Evolutionary conservation across 1,284 basidiomycete species (phyloP).

Genomic region (Puccinia sorghi): DNA sequence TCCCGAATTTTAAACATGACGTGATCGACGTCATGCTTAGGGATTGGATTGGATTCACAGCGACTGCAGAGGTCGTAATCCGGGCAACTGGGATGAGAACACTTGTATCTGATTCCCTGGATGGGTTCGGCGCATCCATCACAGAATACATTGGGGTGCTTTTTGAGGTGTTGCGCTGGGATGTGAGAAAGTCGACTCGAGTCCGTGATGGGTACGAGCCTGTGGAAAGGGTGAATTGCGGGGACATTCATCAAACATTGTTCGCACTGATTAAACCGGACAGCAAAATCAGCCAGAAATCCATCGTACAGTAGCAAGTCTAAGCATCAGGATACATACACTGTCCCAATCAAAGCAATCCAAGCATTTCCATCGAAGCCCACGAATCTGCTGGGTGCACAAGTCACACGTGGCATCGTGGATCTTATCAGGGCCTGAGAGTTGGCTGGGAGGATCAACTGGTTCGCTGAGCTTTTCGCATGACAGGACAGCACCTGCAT

Average conservation of each 20-base stretch:
- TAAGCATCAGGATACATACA: constrained; percentile 65
- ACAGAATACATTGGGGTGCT: constrained; percentile 52
- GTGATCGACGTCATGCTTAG: constrained; percentile 72
- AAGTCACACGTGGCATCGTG: constrained; percentile 72
- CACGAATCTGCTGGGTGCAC: constrained; percentile 66
- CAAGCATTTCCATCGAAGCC: constrained; percentile 68
- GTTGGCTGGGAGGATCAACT: background rate
- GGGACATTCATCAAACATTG: constrained; percentile 46
- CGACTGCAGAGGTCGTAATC: constrained; percentile 80
- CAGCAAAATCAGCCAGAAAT: background rate
- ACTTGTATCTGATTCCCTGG: constrained; percentile 65
- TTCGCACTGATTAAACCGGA: constrained; percentile 49
- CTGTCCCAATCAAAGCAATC: constrained; percentile 61
- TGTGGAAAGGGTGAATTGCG: constrained; percentile 52
- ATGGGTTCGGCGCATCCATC: constrained; percentile 53
- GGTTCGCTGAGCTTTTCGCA: background rate
- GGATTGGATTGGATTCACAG: constrained; percentile 78
- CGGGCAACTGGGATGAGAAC: constrained; percentile 74
- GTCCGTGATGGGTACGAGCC: constrained; percentile 51
- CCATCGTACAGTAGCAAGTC: constrained; percentile 68
- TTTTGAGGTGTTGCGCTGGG: constrained; percentile 4
- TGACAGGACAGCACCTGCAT: background rate
- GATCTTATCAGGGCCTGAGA: constrained; percentile 18
- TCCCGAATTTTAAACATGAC: constrained; percentile 75
- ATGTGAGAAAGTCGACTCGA: constrained; percentile 15